Evolutionary conservation across 2,329 filamentous ascomycete genomes (phyloP).

Genomic region (Diaporthe nobilis): DNA sequence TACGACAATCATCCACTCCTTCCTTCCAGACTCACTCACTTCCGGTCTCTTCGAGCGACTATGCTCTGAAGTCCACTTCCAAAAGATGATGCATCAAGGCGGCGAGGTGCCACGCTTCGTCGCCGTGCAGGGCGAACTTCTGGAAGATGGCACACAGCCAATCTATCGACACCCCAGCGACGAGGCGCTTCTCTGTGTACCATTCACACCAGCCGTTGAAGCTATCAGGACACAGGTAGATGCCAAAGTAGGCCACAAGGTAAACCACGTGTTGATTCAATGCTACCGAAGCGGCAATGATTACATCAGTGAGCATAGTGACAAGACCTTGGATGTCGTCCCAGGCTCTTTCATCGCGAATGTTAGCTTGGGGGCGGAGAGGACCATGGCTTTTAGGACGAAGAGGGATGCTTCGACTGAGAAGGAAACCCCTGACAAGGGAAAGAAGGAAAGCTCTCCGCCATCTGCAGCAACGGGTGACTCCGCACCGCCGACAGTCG

Average conservation of each 20-base stretch:
- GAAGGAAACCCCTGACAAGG: constrained; percentile 2
- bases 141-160: constrained; percentile 80
- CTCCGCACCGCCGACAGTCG: not conserved
- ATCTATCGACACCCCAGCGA: constrained; percentile 97
- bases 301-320: constrained; percentile 95
- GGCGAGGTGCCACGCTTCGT: constrained; percentile 93
- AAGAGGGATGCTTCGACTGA: constrained; percentile 67
- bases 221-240: constrained; percentile 79
- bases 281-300: constrained; percentile 91
- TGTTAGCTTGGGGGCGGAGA: constrained; percentile 90
- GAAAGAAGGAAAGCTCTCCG: not conserved
- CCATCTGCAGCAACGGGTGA: not conserved
- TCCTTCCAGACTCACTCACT: constrained; percentile 72
- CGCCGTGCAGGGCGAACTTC: constrained; percentile 84
- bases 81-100: constrained; percentile 92
- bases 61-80: constrained; percentile 84
- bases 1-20: constrained; percentile 78
- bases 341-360: constrained; percentile 89
- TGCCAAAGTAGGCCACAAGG: constrained; percentile 78
- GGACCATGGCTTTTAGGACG: constrained; percentile 90
- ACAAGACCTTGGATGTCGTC: constrained; percentile 94
- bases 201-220: constrained; percentile 82
- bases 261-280: constrained; percentile 96
- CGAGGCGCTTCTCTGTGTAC: constrained; percentile 81
- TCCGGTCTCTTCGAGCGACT: constrained; percentile 78